These are phyloP conservation scores for Apophysomyces elegans DNA, from an alignment of 371 early-diverging fungal species.

Conservation along the genomic window DNA sequence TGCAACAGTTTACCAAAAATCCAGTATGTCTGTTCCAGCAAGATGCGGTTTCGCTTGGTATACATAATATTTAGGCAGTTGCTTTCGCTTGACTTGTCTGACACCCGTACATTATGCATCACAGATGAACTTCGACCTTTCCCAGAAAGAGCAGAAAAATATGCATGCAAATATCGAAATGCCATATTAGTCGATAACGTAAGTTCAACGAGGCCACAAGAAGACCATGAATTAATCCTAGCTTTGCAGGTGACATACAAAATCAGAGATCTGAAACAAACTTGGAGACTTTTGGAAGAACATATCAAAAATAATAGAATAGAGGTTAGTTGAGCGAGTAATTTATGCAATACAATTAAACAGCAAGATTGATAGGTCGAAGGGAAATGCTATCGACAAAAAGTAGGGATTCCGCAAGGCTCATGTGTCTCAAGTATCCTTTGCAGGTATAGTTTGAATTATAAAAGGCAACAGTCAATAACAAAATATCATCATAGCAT, in stretches of 20 bases:
- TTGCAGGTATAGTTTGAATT: slow-evolving; percentile 63
- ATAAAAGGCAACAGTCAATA: too few species aligned
- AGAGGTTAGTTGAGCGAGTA: slow-evolving; percentile 45
- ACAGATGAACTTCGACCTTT: slow-evolving; percentile 50
- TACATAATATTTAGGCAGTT: background rate
- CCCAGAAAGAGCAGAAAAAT: slow-evolving; percentile 40
- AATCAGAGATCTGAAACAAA: slow-evolving; percentile 26
- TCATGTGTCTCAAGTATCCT: slow-evolving; percentile 82
- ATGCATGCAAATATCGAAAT: slow-evolving; percentile 48
- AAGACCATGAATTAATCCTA: background rate
- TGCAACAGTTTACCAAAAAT: slow-evolving; percentile 35
- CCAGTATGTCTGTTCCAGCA: slow-evolving; percentile 25
- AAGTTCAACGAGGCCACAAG: background rate
- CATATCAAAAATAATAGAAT: slow-evolving; percentile 63
- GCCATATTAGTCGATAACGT: slow-evolving; percentile 69
- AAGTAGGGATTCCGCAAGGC: slow-evolving; percentile 88
- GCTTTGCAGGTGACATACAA: slow-evolving; percentile 39
- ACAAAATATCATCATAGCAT: background rate
- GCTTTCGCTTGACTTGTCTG: background rate
- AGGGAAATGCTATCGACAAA: slow-evolving; percentile 63
- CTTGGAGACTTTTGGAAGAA: slow-evolving; percentile 35
- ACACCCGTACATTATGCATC: background rate
- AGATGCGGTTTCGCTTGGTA: slow-evolving; percentile 15
- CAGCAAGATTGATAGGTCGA: slow-evolving; percentile 41
- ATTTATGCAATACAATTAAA: background rate